Evolutionary conservation across 768 basidiomycete species (phyloP).

Genomic region (Suillus sp.): DNA sequence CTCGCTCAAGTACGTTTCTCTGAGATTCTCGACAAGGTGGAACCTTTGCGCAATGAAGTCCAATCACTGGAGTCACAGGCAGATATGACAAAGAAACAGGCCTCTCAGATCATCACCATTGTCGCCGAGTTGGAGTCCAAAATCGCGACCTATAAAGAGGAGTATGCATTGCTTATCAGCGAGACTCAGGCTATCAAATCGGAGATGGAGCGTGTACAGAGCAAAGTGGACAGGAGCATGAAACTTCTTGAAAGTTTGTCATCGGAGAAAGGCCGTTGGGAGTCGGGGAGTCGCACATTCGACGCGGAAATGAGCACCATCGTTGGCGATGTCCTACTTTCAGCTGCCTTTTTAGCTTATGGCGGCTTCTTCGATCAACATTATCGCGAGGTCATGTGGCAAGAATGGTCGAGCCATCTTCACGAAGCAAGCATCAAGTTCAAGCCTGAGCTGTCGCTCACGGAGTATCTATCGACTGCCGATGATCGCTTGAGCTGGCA

Average conservation of each 20-base stretch:
- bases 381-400: slow-evolving; percentile 97
- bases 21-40: slow-evolving; percentile 95
- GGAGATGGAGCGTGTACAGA: slow-evolving; percentile 97
- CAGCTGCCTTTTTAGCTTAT: slow-evolving; percentile 95
- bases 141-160: slow-evolving; percentile 93
- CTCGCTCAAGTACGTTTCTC: slow-evolving; percentile 97
- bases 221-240: slow-evolving; percentile 97
- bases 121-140: slow-evolving; percentile 91
- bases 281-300: slow-evolving; percentile 91
- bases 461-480: slow-evolving; percentile 95
- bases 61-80: slow-evolving; percentile 91
- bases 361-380: slow-evolving; percentile 99
- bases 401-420: slow-evolving; percentile 90
- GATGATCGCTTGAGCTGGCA: slow-evolving; percentile 97
- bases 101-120: slow-evolving; percentile 85
- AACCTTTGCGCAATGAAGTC: slow-evolving; percentile 94
- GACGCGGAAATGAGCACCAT: slow-evolving; percentile 99
- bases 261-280: slow-evolving; percentile 94
- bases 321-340: slow-evolving; percentile 93
- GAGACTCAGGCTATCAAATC: slow-evolving; percentile 96
- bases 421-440: slow-evolving; percentile 87
- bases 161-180: slow-evolving; percentile 95
- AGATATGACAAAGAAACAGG: slow-evolving; percentile 94
- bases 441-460: slow-evolving; percentile 89
- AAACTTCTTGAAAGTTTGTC: slow-evolving; percentile 91